Base-by-base conservation (phyloP, 1,284 basidiomycete genomes). In the Irpex rosettiformis region DNA sequence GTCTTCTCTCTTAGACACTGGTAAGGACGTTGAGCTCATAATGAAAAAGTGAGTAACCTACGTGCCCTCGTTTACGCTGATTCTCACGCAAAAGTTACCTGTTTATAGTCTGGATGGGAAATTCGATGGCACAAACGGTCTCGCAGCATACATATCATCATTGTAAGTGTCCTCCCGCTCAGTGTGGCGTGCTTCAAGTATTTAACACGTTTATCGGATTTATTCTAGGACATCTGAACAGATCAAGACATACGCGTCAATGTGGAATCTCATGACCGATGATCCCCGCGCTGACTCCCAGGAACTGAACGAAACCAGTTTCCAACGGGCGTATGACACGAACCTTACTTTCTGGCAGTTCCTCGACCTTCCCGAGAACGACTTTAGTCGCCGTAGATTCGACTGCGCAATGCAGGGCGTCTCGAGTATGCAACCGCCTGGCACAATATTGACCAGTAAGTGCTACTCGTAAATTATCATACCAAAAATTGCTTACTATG, bases 201-300 rank as follows among this genome's bases (percentile, higher is more conserved):
- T 33, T 7, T 11, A n/a, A 33, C 30, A 33, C 30, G 10, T 16
- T 33, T 33, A 33, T 33, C 8, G 16, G 8, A 33, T 33, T 33
- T 33, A 10, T 7, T 37, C 33, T 3, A 62, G 62, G n/a, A 52
- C 52, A 8, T 47, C 45, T 18, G 53, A 60, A 16, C 16, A 25
- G 4, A 6, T 51, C n/a, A 60, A 56, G 33, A 30, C 48, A 7
- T 37, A 55, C 18, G 58, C 47, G n/a, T 60, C 28, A 29, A 40
- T 62, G 16, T 43, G 28, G 8, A 58, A 61, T 3, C 45, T 29
- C 28, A 18, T 62, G 8, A 30, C 54, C 21, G 62, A 59, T 40
- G 67, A 67, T 4, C 51, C 29, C 1, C 65, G 62, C 5, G 40
- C 64, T 3, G 52, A 61, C 33, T 69, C 66, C 5, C 55, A 61